Evolutionary conservation across 2,329 filamentous ascomycete species (phyloP), one percentile per base, ranked within the genome.

Genomic region (Claviceps purpurea): DNA sequence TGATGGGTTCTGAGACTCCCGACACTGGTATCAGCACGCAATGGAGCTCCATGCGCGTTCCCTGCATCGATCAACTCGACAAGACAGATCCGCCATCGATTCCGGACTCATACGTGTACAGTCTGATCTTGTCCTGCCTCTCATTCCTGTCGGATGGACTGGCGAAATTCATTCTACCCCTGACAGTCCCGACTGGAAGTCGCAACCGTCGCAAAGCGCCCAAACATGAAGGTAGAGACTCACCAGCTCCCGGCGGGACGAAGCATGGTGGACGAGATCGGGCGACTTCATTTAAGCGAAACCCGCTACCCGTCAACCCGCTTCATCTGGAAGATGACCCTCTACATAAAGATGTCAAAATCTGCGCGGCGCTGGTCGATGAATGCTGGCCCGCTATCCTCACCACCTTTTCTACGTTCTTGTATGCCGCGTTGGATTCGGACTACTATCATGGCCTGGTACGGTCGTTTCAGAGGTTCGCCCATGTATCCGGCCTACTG

Each of bases 381-480:
- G 79, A 87, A 58, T 97, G 91, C 65, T 98, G 93, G 93, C 93
- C 93, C 47, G 93, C 93, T 13, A 84, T 97, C 41, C 78, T 98
- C 48, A 91, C 93, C 1, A 93, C 89, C 2, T 96, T 89, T 60
- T 98, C 93, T 0, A 96, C 91, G 0, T 98, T 97, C 63, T 71
- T 98, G 18, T 94, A 95, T 63, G 88, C 93, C 34, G 83, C 91
- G 0, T 73, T 98, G 4, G 93, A 98, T 64, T 85, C 88, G 1
- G 89, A 96, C 50, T 96, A 93, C 60, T 98, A 97, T 61, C 90
- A 96, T 58, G 82, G 85, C 10, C 73, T 98, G 1, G 91, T 98
- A 24, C 81, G 93, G 58, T 87, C 91, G 0, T 95, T 97, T 59
- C 93, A 98, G 61, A 89, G 94, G 57, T 87, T 98, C 61, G 87